Base-by-base conservation (phyloP, 805 yeast species). In the Kuraishia piskuri region DNA sequence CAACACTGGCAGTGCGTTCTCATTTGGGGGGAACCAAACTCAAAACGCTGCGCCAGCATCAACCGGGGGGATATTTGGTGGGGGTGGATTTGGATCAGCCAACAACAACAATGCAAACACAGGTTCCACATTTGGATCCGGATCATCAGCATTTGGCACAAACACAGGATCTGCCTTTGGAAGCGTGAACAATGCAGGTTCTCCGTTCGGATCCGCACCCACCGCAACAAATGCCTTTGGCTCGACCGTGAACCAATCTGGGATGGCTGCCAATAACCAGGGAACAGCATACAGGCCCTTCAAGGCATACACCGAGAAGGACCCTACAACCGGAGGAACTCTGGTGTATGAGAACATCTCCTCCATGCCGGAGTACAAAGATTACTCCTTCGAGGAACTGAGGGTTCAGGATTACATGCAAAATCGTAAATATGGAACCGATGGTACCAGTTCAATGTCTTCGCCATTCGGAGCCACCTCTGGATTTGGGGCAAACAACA, bases 361-460 rank as follows among this genome's bases (percentile, higher is more conserved):
- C 10, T 79, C 88, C 48, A 91, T 94, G 97, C 96, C 96, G 4
- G 96, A 90, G 67, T 94, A 92, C 65, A 78, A 78, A 60, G 83
- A 83, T 60, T 88, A 68, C 61, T 88, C 96, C 0, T 79, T 84
- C 63, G 97, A 90, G 67, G 99, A 94, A 66, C 78, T 94, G 68
- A 80, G 99, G 64, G 73, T 79, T 60, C 92, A 86, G 67, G 99
- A 94, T 70, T 94, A 94, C 66, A 81, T 82, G 60, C 87, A 83
- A 58, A 81, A 80, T 53, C 77, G 94, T 63, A 77, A 81, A 56
- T 81, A 58, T 57, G 91, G 88, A 17, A 80, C 72, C 17, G 50
- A 26, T 46, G 57, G 56, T 52, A 60, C 56, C 55, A 60, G 51
- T 20, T 57, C 52, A 50, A 31, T 31, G 40, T 55, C 57, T 37